Conservation (phyloP, 2,329 filamentous ascomycete species). For the Talaromyces sp. region DNA sequence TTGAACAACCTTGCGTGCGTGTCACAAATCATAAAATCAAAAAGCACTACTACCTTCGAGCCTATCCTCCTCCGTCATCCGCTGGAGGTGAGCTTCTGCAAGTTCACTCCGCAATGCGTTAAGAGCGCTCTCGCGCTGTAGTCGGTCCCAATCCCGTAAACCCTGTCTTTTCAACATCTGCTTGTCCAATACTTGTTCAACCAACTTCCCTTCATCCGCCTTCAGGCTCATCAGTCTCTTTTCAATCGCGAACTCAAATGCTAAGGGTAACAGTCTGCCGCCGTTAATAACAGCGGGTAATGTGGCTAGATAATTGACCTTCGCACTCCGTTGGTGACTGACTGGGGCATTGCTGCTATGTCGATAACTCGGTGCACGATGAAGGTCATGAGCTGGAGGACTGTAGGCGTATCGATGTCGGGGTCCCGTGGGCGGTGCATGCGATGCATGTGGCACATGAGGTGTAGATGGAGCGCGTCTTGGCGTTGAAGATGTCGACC, state of each 20-base stretch:
- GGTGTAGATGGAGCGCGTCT: constrained; percentile 33
- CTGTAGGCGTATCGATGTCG: constrained; percentile 31
- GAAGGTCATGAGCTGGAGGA: constrained; percentile 26
- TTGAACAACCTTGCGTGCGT: neutral
- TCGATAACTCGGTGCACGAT: constrained; percentile 34
- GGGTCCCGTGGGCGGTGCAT: constrained; percentile 37
- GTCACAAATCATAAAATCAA: constrained; percentile 19
- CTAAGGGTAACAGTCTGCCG: constrained; percentile 39
- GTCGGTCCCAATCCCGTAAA: constrained; percentile 47
- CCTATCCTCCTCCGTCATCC: constrained; percentile 45
- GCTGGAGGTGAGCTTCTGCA: constrained; percentile 46
- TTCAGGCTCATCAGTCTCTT: constrained; percentile 46
- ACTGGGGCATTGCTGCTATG: constrained; percentile 26
- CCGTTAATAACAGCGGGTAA: constrained; percentile 41
- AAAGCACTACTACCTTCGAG: constrained; percentile 40
- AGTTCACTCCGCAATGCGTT: constrained; percentile 47
- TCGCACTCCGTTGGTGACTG: constrained; percentile 31
- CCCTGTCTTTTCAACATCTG: constrained; percentile 41
- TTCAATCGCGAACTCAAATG: constrained; percentile 38
- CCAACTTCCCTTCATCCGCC: constrained; percentile 43
- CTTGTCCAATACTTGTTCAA: constrained; percentile 44
- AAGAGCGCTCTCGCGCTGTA: constrained; percentile 47
- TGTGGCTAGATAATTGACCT: constrained; percentile 39
- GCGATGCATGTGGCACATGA: constrained; percentile 19
- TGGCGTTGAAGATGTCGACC: constrained; percentile 28